Evolutionary conservation across 352 stramenopile genomes (phyloP).

Genomic region (Phytophthora cryptogea): DNA sequence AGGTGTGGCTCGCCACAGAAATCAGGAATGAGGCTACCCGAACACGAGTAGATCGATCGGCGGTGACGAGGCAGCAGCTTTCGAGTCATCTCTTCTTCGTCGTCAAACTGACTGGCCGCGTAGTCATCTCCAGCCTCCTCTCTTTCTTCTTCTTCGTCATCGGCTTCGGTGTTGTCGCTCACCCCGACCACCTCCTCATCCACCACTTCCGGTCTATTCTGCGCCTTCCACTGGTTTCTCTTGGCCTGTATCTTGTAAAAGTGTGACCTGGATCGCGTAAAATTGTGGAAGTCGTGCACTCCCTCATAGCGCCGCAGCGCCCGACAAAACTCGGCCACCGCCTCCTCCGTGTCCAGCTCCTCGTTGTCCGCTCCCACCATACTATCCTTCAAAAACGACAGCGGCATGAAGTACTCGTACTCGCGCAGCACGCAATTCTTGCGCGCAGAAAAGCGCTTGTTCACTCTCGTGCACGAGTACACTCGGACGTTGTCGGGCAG

Average conservation of each 20-base stretch:
- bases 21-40: constrained; percentile 58
- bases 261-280: constrained; percentile 78
- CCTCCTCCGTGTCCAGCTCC: constrained; percentile 45
- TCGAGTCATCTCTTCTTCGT: constrained; percentile 42
- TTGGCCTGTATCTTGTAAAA: constrained; percentile 79
- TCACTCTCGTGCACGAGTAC: constrained; percentile 88
- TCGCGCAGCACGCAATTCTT: constrained; percentile 88
- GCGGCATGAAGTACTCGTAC: constrained; percentile 92
- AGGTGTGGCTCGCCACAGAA: constrained; percentile 70
- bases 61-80: constrained; percentile 71
- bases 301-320: constrained; percentile 76
- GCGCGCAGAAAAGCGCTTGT: constrained; percentile 90
- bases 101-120: constrained; percentile 43
- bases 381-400: constrained; percentile 70
- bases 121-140: constrained; percentile 28
- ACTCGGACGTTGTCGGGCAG: constrained; percentile 84
- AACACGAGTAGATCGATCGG: constrained; percentile 81
- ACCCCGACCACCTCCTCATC: constrained; percentile 17
- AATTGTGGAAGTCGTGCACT: constrained; percentile 93
- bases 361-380: constrained; percentile 25
- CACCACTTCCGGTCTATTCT: constrained; percentile 15
- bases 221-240: constrained; percentile 26
- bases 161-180: constrained; percentile 9
- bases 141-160: constrained; percentile 13
- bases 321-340: constrained; percentile 49